Conservation (phyloP, 768 basidiomycete species). For the Hericium coralloides region DNA sequence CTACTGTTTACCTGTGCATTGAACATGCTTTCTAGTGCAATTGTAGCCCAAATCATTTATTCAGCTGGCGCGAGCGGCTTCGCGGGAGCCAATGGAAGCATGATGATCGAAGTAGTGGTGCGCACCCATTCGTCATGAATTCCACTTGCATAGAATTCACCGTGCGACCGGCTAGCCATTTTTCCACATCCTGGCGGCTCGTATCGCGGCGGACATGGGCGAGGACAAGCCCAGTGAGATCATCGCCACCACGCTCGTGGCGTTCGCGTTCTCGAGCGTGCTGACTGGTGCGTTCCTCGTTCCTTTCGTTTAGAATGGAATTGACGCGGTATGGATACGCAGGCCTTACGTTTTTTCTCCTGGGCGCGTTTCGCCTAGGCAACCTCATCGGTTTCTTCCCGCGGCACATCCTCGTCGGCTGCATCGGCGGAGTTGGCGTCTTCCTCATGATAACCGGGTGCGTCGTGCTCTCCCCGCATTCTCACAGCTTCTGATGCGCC, state of each 20-base stretch:
- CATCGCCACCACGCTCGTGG: constrained; percentile 87
- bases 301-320: no score
- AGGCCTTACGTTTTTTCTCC: constrained; percentile 79
- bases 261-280: constrained; percentile 80
- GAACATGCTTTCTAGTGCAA: constrained; percentile 33
- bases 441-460: constrained; percentile 89
- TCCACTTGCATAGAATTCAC: background rate
- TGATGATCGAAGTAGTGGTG: constrained; percentile 99
- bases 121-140: constrained; percentile 19
- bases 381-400: constrained; percentile 92
- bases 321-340: constrained; percentile 3
- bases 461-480: constrained; percentile 10
- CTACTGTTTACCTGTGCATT: background rate
- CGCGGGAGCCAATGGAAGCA: constrained; percentile 83
- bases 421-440: constrained; percentile 92
- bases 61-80: constrained; percentile 84
- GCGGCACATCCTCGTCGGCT: constrained; percentile 92
- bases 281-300: constrained; percentile 58
- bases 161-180: constrained; percentile 56
- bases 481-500: background rate
- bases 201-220: constrained; percentile 65
- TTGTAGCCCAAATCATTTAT: constrained; percentile 79
- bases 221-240: constrained; percentile 59
- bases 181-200: constrained; percentile 83
- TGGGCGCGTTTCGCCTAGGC: constrained; percentile 79